Evolutionary conservation across 768 basidiomycete species (phyloP).

Genomic region (Lentinus brumalis): DNA sequence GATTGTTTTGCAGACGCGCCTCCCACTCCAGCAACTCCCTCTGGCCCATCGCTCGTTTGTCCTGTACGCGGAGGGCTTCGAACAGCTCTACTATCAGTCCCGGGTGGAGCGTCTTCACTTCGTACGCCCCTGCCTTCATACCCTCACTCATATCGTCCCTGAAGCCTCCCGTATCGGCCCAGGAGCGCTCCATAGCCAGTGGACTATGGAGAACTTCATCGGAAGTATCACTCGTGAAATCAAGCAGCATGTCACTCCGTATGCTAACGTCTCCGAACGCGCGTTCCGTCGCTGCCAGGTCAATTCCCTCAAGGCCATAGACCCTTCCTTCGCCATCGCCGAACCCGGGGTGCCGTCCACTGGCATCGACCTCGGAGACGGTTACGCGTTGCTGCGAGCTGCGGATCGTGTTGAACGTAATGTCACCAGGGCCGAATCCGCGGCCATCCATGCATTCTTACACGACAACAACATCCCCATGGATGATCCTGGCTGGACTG

Average conservation of each 20-base stretch:
- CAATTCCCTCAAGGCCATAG: conserved; percentile 22
- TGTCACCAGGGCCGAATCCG: neutral
- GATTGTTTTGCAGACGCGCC: conserved; percentile 22
- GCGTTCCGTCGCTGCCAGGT: conserved; percentile 23
- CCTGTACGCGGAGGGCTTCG: conserved; percentile 36
- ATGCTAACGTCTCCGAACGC: conserved; percentile 27
- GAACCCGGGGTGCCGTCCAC: conserved; percentile 4
- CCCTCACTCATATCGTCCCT: conserved; percentile 30
- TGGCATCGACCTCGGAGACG: conserved; percentile 23
- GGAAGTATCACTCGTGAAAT: conserved; percentile 30
- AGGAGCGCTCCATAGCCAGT: conserved; percentile 16
- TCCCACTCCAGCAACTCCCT: conserved; percentile 15
- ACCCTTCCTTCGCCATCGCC: neutral
- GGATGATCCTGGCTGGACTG: neutral
- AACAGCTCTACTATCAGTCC: conserved; percentile 37
- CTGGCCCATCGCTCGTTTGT: conserved; percentile 28
- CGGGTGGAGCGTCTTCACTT: conserved; percentile 35
- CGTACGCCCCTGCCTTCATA: conserved; percentile 35
- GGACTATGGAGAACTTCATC: conserved; percentile 28
- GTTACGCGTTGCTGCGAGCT: conserved; percentile 26
- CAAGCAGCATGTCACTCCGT: conserved; percentile 27
- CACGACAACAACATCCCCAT: neutral
- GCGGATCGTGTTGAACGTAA: neutral
- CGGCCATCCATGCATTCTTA: conserved; percentile 3
- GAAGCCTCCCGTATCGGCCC: conserved; percentile 29